Percentiles rank a stretch among this genome's conserved stretches.
phyloP scores from a whole-genome alignment of 352 stramenopile species.

The Phytophthora cactorum region DNA sequence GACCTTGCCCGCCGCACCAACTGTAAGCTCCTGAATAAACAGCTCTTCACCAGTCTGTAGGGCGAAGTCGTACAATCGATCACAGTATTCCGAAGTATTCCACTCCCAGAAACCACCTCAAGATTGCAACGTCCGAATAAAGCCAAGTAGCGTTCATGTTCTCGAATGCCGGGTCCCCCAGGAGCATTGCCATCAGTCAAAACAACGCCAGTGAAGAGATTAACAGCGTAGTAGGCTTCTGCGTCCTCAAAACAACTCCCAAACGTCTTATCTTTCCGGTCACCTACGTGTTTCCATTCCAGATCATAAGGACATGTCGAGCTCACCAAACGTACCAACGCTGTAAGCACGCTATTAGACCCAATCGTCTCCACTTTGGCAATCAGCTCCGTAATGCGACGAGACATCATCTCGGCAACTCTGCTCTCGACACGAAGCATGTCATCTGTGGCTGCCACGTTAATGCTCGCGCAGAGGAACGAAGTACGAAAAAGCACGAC shows the following conservation, averaged over 20 bases:
- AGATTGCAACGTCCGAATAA: slow-evolving; percentile 60
- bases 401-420: slow-evolving; percentile 46
- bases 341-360: slow-evolving; percentile 8
- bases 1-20: background rate
- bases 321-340: slow-evolving; percentile 34
- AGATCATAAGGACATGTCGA: slow-evolving; percentile 19
- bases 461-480: slow-evolving; percentile 32
- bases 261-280: background rate
- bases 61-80: slow-evolving; percentile 49
- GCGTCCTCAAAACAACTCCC: slow-evolving; percentile 38
- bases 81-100: slow-evolving; percentile 39
- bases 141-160: slow-evolving; percentile 29
- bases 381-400: slow-evolving; percentile 23
- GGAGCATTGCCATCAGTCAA: slow-evolving; percentile 47
- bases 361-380: slow-evolving; percentile 6
- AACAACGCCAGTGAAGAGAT: slow-evolving; percentile 52
- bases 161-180: slow-evolving; percentile 35
- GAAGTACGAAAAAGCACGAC: slow-evolving; percentile 52
- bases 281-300: slow-evolving; percentile 24
- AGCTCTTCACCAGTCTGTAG: slow-evolving; percentile 25
- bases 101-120: slow-evolving; percentile 40
- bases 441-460: slow-evolving; percentile 19
- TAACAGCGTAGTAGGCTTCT: slow-evolving; percentile 45
- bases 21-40: slow-evolving; percentile 36
- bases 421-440: slow-evolving; percentile 25